These are phyloP conservation scores for Starmerella vaccinii DNA, from an alignment of 805 yeast genomes.

Conservation along the genomic window DNA sequence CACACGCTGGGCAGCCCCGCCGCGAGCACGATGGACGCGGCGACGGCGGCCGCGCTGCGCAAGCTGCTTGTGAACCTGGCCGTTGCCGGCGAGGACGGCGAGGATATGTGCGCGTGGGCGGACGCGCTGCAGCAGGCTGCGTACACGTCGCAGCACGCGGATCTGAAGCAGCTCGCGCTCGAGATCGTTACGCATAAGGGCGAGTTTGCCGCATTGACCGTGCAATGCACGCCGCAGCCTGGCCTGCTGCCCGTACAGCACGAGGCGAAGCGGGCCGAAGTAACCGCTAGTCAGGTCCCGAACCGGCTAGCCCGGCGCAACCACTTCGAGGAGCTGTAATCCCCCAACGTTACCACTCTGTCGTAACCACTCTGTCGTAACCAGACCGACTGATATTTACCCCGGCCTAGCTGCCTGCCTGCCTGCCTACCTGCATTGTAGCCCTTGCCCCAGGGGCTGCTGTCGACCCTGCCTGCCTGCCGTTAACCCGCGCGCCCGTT, in stretches of 20 bases:
- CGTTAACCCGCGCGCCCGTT: no score
- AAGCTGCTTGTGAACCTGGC: conserved; percentile 16
- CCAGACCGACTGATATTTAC: no score
- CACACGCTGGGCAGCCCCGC: neutral
- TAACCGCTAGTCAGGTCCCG: neutral
- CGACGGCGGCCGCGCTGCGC: conserved; percentile 4
- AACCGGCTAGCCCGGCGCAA: conserved; percentile 10
- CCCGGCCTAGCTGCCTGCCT: no score
- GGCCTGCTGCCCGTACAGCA: conserved; percentile 11
- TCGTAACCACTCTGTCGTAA: no score
- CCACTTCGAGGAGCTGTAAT: conserved; percentile 15
- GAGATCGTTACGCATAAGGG: conserved; percentile 14
- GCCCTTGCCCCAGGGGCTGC: no score
- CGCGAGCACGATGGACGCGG: neutral
- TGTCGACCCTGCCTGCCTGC: no score
- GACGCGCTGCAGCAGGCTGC: conserved; percentile 15
- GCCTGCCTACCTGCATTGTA: no score
- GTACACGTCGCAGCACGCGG: neutral
- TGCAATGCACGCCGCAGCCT: conserved; percentile 16
- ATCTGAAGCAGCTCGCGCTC: conserved; percentile 9
- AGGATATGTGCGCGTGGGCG: conserved; percentile 19
- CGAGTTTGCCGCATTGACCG: conserved; percentile 14
- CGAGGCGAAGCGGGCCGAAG: conserved; percentile 15
- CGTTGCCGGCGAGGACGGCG: conserved; percentile 12
- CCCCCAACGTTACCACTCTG: no score